Base-by-base conservation (phyloP, 331 rosid species). In the Cucumis variabilis region DNA sequence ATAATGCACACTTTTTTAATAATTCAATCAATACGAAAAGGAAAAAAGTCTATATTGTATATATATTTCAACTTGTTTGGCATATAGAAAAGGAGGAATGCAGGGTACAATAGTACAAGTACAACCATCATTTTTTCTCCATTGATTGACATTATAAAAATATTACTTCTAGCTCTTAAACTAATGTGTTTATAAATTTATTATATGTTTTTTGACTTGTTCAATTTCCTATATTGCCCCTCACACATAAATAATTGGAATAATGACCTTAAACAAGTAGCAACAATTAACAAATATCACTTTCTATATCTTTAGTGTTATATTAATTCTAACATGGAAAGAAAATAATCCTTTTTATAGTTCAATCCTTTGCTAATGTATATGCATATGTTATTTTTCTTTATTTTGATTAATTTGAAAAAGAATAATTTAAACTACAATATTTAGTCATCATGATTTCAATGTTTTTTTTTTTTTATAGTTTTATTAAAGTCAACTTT, bases 41-140 rank as follows among this genome's bases (percentile, higher is more conserved):
- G 48, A 23, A 23, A 11, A 75, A 68, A 69, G 44, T 37, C 7
- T 44, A 0, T 44, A 7, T 44, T 44, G 0, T 44, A 44, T 44
- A 44, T 37, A 44, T 44, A 44, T 44, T 0, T 75, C 48, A 11
- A 75, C 82, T 72, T 75, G 51, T 75, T 46, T 20, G 11, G 82
- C 82, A 41, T n/a, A n/a, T 5, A 50, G 65, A 3, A 76, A 70
- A 19, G 50, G 53, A 75, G 21, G 30, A 46, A 3, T 77, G 83
- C 13, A 77, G 83, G 65, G 83, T 77, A 48, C 63, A 48, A 77
- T 50, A 77, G 83, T 74, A 74, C 81, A 77, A 77, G 21, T 27
- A 73, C 55, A 74, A 44, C 25, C 81, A 74, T 20, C 15, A 74
- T 37, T 21, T 74, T 77, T 77, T 48, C 27, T 74, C 4, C 16